Percentiles rank a stretch among this genome's conserved stretches.
These are phyloP conservation scores for Cytospora piceicola DNA, from an alignment of 2,329 filamentous ascomycete genomes.

Conservation along the genomic window DNA sequence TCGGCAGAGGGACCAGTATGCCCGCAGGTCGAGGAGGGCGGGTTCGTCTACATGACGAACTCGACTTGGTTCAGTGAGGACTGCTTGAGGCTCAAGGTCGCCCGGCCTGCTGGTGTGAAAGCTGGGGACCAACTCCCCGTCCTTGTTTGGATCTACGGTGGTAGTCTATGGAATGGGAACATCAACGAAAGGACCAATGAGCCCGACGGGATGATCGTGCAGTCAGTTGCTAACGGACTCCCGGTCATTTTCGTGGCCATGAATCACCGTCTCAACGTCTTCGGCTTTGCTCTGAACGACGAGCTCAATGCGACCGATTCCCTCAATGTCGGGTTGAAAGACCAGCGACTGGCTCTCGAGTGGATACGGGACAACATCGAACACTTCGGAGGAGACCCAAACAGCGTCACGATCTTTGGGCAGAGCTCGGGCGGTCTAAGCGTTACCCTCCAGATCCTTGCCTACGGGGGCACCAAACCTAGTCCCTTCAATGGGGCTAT, in stretches of 20 bases:
- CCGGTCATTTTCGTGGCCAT: slow-evolving; percentile 9
- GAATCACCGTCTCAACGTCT: slow-evolving; percentile 12
- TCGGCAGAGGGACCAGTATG: slow-evolving; percentile 11
- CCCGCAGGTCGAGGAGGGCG: slow-evolving; percentile 10
- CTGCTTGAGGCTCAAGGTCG: slow-evolving; percentile 12
- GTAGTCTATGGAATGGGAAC: slow-evolving; percentile 8
- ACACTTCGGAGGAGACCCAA: slow-evolving; percentile 45
- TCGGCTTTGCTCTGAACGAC: slow-evolving; percentile 11
- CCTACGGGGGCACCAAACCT: background rate
- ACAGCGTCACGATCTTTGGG: slow-evolving; percentile 48
- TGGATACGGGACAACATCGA: slow-evolving; percentile 48
- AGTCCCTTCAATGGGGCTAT: slow-evolving; percentile 7
- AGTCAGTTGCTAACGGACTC: slow-evolving; percentile 10
- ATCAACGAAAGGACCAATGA: slow-evolving; percentile 15
- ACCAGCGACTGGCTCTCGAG: slow-evolving; percentile 44
- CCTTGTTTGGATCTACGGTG: slow-evolving; percentile 13
- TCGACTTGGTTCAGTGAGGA: slow-evolving; percentile 17
- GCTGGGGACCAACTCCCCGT: slow-evolving; percentile 5
- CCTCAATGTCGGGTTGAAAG: slow-evolving; percentile 44
- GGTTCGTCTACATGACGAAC: slow-evolving; percentile 9
- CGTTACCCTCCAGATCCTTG: background rate
- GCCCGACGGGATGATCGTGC: slow-evolving; percentile 9
- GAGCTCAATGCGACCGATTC: slow-evolving; percentile 7
- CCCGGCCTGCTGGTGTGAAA: slow-evolving; percentile 2
- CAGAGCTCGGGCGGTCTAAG: slow-evolving; percentile 35